Percentiles rank a stretch among this genome's conserved stretches.
Conservation (phyloP, 73 alveolate genomes). For the Tetrahymena thermophila region DNA sequence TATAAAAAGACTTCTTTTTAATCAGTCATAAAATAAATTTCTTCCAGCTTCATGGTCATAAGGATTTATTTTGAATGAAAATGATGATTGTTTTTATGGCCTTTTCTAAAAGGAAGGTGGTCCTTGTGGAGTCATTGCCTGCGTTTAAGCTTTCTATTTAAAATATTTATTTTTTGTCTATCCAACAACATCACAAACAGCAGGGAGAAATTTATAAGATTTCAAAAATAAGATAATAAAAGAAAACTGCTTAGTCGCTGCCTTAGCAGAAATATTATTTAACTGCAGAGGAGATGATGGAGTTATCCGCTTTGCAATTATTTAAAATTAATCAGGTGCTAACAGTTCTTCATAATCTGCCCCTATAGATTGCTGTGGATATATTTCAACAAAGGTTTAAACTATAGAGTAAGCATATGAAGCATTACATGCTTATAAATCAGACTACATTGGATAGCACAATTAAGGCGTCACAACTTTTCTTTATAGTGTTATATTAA, state of each 20-base stretch:
- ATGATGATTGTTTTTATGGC: conserved; percentile 40
- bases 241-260: conserved; percentile 36
- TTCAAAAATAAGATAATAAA: not conserved
- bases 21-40: not conserved
- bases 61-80: conserved; percentile 22
- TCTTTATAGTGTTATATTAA: conserved; percentile 18
- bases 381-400: not conserved
- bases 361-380: conserved; percentile 23
- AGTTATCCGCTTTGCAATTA: not conserved
- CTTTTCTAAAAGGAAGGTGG: conserved; percentile 68
- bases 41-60: conserved; percentile 35
- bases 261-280: conserved; percentile 22
- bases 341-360: not conserved
- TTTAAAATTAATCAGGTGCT: conserved; percentile 1
- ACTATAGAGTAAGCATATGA: conserved; percentile 15
- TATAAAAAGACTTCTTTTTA: not conserved
- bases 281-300: not conserved
- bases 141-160: conserved; percentile 52
- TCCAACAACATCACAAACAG: not conserved
- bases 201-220: not conserved
- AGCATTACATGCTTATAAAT: conserved; percentile 2
- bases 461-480: conserved; percentile 21
- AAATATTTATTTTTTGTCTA: conserved; percentile 51
- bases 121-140: conserved; percentile 65
- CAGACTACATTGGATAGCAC: not conserved